Evolutionary conservation across 2,329 filamentous ascomycete species (phyloP).

Genomic region (Mycosphaerella arachidis): DNA sequence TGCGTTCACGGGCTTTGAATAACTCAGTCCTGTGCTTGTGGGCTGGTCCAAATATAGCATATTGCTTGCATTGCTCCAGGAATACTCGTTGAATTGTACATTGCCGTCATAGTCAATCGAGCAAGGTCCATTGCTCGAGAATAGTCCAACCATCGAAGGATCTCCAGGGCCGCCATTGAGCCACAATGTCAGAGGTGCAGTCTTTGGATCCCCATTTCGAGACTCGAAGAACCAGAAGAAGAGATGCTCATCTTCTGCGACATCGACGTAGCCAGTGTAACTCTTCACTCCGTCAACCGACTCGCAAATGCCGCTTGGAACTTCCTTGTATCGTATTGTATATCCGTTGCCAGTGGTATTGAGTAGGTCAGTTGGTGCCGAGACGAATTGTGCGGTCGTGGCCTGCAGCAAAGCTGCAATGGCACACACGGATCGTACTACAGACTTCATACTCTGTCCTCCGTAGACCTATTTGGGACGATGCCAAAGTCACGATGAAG

Average conservation of each 20-base stretch:
- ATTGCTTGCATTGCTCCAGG: constrained; percentile 58
- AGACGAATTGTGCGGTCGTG: constrained; percentile 39
- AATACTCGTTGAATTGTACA: constrained; percentile 50
- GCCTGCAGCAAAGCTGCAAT: not conserved
- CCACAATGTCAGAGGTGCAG: constrained; percentile 58
- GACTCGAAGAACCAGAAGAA: constrained; percentile 55
- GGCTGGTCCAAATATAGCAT: constrained; percentile 69
- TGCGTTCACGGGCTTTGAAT: constrained; percentile 42
- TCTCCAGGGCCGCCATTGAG: constrained; percentile 56
- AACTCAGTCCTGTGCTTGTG: constrained; percentile 55
- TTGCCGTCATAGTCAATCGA: constrained; percentile 16
- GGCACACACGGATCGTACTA: not conserved
- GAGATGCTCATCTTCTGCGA: constrained; percentile 48
- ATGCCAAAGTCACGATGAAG: not conserved
- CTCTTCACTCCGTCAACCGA: constrained; percentile 53
- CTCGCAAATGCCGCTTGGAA: constrained; percentile 53
- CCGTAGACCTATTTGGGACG: not conserved
- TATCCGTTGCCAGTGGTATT: constrained; percentile 42
- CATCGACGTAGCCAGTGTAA: constrained; percentile 50
- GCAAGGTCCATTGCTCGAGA: constrained; percentile 41
- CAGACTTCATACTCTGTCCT: not conserved
- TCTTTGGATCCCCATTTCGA: constrained; percentile 47
- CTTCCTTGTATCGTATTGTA: constrained; percentile 57
- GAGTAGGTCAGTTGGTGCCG: constrained; percentile 41
- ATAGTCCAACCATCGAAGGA: constrained; percentile 54